Conservation (phyloP, 176 grass and related monocot genomes). For the Themeda triandra region DNA sequence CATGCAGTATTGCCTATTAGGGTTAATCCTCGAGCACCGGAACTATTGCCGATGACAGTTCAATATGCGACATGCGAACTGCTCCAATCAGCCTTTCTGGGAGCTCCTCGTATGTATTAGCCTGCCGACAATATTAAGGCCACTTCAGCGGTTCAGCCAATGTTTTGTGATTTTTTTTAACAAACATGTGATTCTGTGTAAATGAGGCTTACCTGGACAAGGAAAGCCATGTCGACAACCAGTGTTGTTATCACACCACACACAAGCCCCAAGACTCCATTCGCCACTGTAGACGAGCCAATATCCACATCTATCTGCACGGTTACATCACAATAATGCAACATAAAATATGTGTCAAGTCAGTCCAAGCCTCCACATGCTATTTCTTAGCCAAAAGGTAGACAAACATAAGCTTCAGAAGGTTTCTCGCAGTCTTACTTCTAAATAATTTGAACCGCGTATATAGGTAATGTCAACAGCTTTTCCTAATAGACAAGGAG, state of each 20-base stretch:
- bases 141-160: background rate
- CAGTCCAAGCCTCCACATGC: background rate
- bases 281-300: slow-evolving; percentile 94
- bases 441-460: slow-evolving; percentile 78
- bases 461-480: slow-evolving; percentile 95
- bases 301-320: slow-evolving; percentile 96
- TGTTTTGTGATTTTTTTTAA: background rate
- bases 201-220: slow-evolving; percentile 70
- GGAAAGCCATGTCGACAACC: slow-evolving; percentile 99
- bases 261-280: slow-evolving; percentile 93
- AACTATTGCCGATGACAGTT: slow-evolving; percentile 75
- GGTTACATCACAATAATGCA: slow-evolving; percentile 8
- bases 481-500: slow-evolving; percentile 94
- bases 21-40: slow-evolving; percentile 57
- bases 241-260: slow-evolving; percentile 85
- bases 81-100: slow-evolving; percentile 93
- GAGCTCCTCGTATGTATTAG: slow-evolving; percentile 73
- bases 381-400: background rate
- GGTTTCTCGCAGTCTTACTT: slow-evolving; percentile 41
- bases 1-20: background rate
- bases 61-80: slow-evolving; percentile 83
- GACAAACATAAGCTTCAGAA: background rate
- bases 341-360: slow-evolving; percentile 11
- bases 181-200: background rate
- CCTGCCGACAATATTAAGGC: slow-evolving; percentile 32